Evolutionary conservation across 331 rosid genomes (phyloP).

Genomic region (Ulmus americana): DNA sequence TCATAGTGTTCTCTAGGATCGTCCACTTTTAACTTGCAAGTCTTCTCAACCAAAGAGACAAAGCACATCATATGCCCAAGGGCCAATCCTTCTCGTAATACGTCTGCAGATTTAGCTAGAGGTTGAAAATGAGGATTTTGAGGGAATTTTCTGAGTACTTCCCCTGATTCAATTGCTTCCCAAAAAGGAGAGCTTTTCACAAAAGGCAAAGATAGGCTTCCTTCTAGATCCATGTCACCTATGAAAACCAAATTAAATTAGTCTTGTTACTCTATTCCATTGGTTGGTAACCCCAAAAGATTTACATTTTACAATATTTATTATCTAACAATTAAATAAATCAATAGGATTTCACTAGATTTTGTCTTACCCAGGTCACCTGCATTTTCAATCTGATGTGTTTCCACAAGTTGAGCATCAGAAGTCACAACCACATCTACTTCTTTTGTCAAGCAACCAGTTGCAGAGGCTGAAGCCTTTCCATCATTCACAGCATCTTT

Average conservation of each 20-base stretch:
- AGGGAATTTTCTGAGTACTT: slow-evolving; percentile 19
- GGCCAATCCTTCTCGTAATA: slow-evolving; percentile 22
- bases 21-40: background rate
- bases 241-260: background rate
- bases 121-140: slow-evolving; percentile 25
- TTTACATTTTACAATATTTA: background rate
- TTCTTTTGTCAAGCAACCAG: background rate
- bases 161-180: slow-evolving; percentile 19
- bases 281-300: too few relatives aligned
- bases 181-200: slow-evolving; percentile 13
- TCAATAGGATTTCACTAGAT: background rate
- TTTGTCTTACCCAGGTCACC: slow-evolving; percentile 9
- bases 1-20: slow-evolving; percentile 5
- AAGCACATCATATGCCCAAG: slow-evolving; percentile 19
- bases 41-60: slow-evolving; percentile 21
- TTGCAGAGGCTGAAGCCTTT: background rate
- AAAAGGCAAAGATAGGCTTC: slow-evolving; percentile 6
- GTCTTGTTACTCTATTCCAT: too few relatives aligned
- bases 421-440: background rate
- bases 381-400: background rate
- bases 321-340: background rate
- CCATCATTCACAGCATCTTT: background rate
- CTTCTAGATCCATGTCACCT: slow-evolving; percentile 4
- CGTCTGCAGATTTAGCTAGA: background rate
- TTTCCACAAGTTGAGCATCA: background rate